phyloP scores from a whole-genome alignment of 306 rosid genomes.

The Arachis stenosperma region DNA sequence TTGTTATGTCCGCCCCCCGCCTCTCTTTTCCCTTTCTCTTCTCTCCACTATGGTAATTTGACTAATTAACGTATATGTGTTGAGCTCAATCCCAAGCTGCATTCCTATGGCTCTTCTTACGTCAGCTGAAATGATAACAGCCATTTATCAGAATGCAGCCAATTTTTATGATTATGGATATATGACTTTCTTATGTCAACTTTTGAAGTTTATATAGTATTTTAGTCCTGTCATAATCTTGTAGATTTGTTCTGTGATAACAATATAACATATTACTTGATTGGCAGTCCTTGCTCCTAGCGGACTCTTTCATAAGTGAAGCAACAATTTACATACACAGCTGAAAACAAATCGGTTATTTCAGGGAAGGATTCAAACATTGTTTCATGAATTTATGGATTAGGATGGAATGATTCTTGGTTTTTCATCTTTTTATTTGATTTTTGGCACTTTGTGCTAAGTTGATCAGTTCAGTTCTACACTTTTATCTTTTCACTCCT shows the following conservation, averaged over 20 bases:
- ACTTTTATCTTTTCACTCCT: not conserved
- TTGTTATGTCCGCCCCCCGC: too few relatives aligned
- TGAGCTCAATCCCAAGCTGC: not conserved
- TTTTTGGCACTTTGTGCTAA: not conserved
- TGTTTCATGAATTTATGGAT: not conserved
- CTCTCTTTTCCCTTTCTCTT: not conserved
- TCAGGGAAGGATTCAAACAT: not conserved
- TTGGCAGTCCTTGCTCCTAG: not conserved
- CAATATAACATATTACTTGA: not conserved
- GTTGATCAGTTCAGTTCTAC: not conserved
- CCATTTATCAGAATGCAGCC: not conserved
- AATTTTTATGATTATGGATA: not conserved
- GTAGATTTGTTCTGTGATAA: not conserved
- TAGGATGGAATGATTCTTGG: conserved; percentile 4
- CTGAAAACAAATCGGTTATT: not conserved
- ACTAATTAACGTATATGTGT: not conserved
- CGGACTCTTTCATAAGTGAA: not conserved
- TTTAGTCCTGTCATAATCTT: not conserved
- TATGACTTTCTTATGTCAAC: not conserved
- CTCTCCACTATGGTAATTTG: not conserved
- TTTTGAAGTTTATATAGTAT: not conserved
- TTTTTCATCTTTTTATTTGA: not conserved
- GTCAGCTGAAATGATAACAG: not conserved
- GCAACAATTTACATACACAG: not conserved
- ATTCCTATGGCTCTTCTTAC: not conserved